Evolutionary conservation across 129 eudicot genomes (phyloP), one percentile per base, ranked within the genome.

Genomic region (Lactuca saligna): DNA sequence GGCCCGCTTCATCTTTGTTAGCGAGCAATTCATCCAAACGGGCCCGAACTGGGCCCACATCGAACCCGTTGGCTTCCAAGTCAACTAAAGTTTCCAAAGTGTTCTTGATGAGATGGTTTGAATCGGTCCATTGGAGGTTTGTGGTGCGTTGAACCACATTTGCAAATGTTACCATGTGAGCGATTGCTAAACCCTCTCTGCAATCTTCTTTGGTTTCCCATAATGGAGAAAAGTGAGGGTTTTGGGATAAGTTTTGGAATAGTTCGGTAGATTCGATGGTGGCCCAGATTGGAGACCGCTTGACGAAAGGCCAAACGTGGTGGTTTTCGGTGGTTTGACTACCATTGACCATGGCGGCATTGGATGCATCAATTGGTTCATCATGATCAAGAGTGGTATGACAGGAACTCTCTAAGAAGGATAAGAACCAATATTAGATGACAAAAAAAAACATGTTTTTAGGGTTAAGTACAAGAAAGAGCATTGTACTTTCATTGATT

Each of bases 161-260:
- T 8, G 61, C 78, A 50, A 70, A 82, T 15, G 76, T 82, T 11
- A 82, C 73, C 79, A 71, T 55, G 16, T 54, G 65, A 16, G 61
- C 78, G 37, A 82, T 66, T 8, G 87, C 87, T 41, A 75, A 66
- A 61, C 87, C 87, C 64, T 82, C 87, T 1, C 83, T 83, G 15
- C 0, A 58, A 54, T 70, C 75, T 32, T 61, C 81, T 3, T 59
- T 61, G 8, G 38, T 11, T 14, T 75, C 29, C 17, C 15, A 2
- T 31, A 82, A 54, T 0, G 72, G 72, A 37, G 75, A 55, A 50
- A 82, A 82, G 53, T 82, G 83, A 61, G 83, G 83, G 70, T 56
- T 78, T 65, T 66, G 76, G 16, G 72, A 68, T 0, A 71, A 31
- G 35, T 61, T 74, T 44, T 46, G 61, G 67, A 58, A 75, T 17